Evolutionary conservation across 192 early-diverging fungal species (phyloP).

Genomic region (Chytriomyces hyalinus): DNA sequence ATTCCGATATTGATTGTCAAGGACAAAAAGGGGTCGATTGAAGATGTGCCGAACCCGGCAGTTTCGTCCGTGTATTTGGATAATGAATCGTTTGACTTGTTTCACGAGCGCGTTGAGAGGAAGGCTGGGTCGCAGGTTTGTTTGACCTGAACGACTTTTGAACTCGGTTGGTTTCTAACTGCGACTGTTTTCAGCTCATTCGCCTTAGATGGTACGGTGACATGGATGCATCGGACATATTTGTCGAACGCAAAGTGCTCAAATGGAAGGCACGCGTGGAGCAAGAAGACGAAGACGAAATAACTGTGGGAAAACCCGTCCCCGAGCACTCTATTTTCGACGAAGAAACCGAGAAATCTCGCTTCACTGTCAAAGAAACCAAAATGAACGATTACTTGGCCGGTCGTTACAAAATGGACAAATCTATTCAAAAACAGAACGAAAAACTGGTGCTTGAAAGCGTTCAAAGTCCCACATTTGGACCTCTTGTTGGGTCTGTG

Average conservation of each 20-base stretch:
- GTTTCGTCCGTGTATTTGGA: conserved; percentile 95
- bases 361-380: conserved; percentile 93
- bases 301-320: neutral
- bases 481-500: neutral
- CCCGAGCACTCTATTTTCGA: conserved; percentile 33
- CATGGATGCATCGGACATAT: conserved; percentile 83
- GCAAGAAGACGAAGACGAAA: conserved; percentile 15
- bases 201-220: conserved; percentile 95
- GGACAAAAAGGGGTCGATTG: conserved; percentile 19
- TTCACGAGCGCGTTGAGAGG: conserved; percentile 83
- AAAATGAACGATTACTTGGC: conserved; percentile 83
- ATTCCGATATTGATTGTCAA: conserved; percentile 34
- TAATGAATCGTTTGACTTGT: conserved; percentile 86
- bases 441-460: conserved; percentile 34
- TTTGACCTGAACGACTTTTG: neutral
- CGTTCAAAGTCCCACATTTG: conserved; percentile 7
- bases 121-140: conserved; percentile 82
- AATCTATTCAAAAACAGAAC: conserved; percentile 68
- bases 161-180: neutral
- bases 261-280: conserved; percentile 13
- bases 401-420: conserved; percentile 75
- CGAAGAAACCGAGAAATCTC: conserved; percentile 77
- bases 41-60: conserved; percentile 72
- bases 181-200: conserved; percentile 52
- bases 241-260: conserved; percentile 87